Conservation (phyloP, 2,329 filamentous ascomycete genomes). For the Hypoxylon sp. region DNA sequence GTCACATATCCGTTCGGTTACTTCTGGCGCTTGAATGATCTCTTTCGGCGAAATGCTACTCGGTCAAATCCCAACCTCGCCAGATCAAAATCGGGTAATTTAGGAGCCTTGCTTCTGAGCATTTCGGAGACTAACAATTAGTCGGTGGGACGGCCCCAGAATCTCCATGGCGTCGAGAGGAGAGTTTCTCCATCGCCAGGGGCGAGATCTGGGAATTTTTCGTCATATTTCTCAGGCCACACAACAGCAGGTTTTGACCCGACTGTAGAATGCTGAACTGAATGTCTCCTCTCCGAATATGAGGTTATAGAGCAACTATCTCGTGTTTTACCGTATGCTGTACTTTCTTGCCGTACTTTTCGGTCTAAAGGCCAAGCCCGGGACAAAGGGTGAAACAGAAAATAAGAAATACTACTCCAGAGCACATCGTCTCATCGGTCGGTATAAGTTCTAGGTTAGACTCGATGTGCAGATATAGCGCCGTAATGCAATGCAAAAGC, state of each 20-base stretch:
- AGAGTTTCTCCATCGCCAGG: constrained; percentile 3
- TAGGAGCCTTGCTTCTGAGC: background rate
- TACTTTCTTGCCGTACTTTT: background rate
- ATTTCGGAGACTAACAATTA: background rate
- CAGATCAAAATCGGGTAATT: background rate
- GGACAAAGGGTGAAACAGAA: background rate
- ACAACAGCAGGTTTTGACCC: constrained; percentile 1
- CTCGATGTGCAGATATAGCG: background rate
- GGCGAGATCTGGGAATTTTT: background rate
- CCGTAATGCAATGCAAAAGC: constrained; percentile 10
- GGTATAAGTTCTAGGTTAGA: constrained; percentile 1
- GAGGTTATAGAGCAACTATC: background rate
- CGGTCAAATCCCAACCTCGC: background rate
- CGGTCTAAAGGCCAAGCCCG: constrained; percentile 4
- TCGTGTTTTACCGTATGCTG: background rate
- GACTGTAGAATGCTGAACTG: background rate
- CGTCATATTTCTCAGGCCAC: background rate
- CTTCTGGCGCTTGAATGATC: background rate
- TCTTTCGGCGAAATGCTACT: background rate
- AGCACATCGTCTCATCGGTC: constrained; percentile 3
- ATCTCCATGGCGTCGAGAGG: background rate
- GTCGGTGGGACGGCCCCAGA: background rate
- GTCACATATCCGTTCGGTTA: background rate
- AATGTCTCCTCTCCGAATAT: background rate
- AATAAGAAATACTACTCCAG: background rate